These are phyloP conservation scores for Aquilaria malaccensis DNA, from an alignment of 345 rosid genomes.

Conservation along the genomic window DNA sequence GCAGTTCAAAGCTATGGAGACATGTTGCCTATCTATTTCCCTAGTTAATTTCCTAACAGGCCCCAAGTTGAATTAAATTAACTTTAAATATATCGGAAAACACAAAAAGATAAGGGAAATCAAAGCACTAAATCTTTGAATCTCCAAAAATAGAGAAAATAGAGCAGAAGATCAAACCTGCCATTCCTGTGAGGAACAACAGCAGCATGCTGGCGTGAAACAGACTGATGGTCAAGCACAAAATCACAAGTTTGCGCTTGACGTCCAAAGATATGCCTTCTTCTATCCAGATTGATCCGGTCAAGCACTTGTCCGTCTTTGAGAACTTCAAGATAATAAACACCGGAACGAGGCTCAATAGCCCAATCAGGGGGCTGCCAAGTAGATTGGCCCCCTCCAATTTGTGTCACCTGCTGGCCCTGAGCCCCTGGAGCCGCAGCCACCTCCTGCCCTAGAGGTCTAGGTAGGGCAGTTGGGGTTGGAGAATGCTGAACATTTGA, in stretches of 20 bases:
- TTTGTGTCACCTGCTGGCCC: conserved; percentile 41
- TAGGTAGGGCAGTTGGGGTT: conserved; percentile 15
- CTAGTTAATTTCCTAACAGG: too few species aligned
- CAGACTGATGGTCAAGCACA: conserved; percentile 82
- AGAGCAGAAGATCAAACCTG: conserved; percentile 31
- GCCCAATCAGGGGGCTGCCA: conserved; percentile 99
- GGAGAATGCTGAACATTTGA: conserved; percentile 21
- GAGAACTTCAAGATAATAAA: conserved; percentile 75
- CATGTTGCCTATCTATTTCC: too few species aligned
- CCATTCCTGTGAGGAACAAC: conserved; percentile 80
- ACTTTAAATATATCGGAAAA: too few species aligned
- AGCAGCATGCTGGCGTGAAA: conserved; percentile 91
- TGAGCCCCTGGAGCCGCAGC: conserved; percentile 38
- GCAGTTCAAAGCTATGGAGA: too few species aligned
- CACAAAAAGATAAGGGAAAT: too few species aligned
- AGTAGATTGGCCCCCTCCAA: conserved; percentile 79
- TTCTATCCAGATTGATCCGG: conserved; percentile 55
- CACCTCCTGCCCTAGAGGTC: conserved; percentile 26
- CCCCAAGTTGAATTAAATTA: too few species aligned
- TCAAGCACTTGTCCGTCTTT: conserved; percentile 90
- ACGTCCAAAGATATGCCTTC: conserved; percentile 87
- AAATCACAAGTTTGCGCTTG: conserved; percentile 65
- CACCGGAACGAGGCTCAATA: conserved; percentile 81
- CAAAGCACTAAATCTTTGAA: not conserved
- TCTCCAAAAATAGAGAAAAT: not conserved